Conservation (phyloP, 2,329 filamentous ascomycete genomes). For the Penicillium sp. region DNA sequence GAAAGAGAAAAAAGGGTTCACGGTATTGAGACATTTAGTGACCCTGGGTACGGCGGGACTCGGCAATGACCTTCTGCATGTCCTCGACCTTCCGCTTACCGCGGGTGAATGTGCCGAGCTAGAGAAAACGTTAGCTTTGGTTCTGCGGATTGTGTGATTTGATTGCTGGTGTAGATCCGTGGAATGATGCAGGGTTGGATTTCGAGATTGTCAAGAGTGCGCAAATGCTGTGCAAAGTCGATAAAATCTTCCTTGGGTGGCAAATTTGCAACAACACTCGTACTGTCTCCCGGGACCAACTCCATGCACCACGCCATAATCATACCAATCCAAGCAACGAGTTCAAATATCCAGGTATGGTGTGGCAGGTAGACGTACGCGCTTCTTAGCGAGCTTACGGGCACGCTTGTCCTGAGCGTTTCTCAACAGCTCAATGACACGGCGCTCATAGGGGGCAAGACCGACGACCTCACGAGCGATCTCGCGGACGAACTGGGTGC, state of each 20-base stretch:
- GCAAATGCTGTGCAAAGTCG: neutral
- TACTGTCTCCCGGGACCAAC: neutral
- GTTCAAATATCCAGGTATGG: neutral
- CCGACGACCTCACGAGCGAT: constrained; percentile 98
- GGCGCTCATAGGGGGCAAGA: constrained; percentile 94
- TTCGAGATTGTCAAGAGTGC: neutral
- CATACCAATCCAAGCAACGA: constrained; percentile 2
- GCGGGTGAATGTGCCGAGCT: constrained; percentile 98
- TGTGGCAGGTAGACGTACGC: constrained; percentile 61
- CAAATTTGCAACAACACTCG: neutral
- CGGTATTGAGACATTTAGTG: constrained; percentile 55
- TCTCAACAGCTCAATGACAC: constrained; percentile 97
- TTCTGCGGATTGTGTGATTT: neutral
- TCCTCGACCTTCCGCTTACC: constrained; percentile 99
- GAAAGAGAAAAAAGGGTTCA: constrained; percentile 26
- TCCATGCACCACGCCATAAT: neutral
- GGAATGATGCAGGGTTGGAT: neutral
- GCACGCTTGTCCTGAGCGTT: constrained; percentile 99
- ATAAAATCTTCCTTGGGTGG: neutral
- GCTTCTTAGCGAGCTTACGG: constrained; percentile 98
- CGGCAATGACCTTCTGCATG: constrained; percentile 96
- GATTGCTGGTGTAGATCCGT: neutral
- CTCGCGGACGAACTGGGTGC: constrained; percentile 94
- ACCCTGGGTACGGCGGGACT: constrained; percentile 74
- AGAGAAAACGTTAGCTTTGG: constrained; percentile 24